phyloP scores from a whole-genome alignment of 768 basidiomycete species.

The Kwoniella dejecticola region DNA sequence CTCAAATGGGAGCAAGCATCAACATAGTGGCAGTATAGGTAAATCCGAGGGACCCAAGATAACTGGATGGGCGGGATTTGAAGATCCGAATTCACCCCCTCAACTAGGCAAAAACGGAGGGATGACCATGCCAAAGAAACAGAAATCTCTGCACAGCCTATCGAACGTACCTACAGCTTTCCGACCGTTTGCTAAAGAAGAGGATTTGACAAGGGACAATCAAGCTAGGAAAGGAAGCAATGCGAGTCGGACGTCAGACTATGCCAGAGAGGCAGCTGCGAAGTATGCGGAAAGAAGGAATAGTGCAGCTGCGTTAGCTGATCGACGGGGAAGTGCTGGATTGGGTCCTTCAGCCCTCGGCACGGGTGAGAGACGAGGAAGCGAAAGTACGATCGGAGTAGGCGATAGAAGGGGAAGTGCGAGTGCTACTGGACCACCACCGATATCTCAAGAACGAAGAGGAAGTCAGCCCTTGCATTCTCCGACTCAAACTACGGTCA shows the following conservation, averaged over 20 bases:
- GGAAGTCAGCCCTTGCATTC: background rate
- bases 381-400: background rate
- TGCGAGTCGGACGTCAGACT: constrained; percentile 1
- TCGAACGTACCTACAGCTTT: constrained; percentile 12
- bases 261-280: constrained; percentile 1
- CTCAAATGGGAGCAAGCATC: too few species aligned
- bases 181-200: constrained; percentile 8
- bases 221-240: constrained; percentile 1
- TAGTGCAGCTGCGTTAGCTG: background rate
- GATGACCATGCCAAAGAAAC: constrained; percentile 12
- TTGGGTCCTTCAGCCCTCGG: background rate
- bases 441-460: background rate
- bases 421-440: too few species aligned
- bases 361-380: background rate
- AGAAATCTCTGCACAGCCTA: constrained; percentile 13
- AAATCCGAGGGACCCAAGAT: constrained; percentile 9
- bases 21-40: background rate
- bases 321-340: constrained; percentile 1
- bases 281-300: background rate
- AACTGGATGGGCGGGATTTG: constrained; percentile 16
- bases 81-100: constrained; percentile 15
- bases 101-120: background rate
- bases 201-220: background rate
- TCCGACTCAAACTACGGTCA: background rate
- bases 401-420: background rate